A percentile compares a stretch with the other conserved stretches of the same genome.
Evolutionary conservation across 2,329 filamentous ascomycete species (phyloP).

Genomic region (Rugonectria rugulosa): DNA sequence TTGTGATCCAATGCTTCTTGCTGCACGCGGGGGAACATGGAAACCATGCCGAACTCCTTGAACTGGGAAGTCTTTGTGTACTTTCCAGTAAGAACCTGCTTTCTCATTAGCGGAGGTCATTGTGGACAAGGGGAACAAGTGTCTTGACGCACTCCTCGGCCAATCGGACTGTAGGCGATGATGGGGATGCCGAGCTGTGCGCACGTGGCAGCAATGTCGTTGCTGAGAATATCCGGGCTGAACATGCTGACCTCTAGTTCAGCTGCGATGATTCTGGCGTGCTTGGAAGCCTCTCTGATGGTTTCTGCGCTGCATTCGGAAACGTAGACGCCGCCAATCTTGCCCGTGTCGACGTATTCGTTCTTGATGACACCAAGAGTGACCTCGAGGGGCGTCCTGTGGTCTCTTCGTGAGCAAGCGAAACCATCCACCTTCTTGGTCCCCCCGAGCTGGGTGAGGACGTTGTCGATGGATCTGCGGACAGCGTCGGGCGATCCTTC

Average conservation of each 20-base stretch:
- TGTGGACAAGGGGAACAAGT: too few relatives aligned
- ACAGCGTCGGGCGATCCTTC: conserved; percentile 63
- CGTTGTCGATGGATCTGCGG: conserved; percentile 65
- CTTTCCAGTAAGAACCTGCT: conserved; percentile 41
- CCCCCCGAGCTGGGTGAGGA: conserved; percentile 57
- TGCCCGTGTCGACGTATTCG: conserved; percentile 60
- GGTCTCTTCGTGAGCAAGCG: conserved; percentile 64
- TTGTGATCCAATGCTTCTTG: conserved; percentile 70
- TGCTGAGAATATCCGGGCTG: conserved; percentile 55
- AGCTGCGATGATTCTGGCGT: conserved; percentile 54
- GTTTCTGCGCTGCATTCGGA: conserved; percentile 60
- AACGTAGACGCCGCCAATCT: conserved; percentile 59
- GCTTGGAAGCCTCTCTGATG: conserved; percentile 55
- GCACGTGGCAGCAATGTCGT: conserved; percentile 63
- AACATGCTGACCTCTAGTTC: conserved; percentile 64
- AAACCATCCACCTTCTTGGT: conserved; percentile 68
- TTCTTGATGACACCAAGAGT: conserved; percentile 52
- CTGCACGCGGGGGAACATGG: conserved; percentile 65
- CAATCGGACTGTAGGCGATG: conserved; percentile 76
- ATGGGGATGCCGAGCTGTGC: conserved; percentile 72
- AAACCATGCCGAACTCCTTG: conserved; percentile 30
- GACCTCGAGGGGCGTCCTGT: conserved; percentile 51
- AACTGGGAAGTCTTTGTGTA: conserved; percentile 37
- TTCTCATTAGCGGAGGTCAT: conserved; percentile 16
- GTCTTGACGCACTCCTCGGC: conserved; percentile 54